Base-by-base conservation (phyloP, 345 rosid species). In the Arabidopsis arenosa region DNA sequence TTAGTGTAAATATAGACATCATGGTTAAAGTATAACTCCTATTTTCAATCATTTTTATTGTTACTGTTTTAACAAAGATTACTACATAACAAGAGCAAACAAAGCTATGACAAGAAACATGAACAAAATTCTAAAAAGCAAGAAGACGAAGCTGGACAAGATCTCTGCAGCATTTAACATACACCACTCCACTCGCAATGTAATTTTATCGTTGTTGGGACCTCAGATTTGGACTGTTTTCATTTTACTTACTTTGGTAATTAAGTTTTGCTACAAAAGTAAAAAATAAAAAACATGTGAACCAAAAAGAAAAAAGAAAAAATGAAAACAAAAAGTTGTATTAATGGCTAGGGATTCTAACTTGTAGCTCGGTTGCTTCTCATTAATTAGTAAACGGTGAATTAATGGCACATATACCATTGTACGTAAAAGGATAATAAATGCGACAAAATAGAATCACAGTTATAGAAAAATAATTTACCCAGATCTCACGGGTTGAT, bases 111-210 rank as follows among this genome's bases (percentile, higher is more conserved):
- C 60, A 57, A 75, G 60, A 39, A 75, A 68, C 68, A 68, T 68
- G 2, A 61, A 68, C 40, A 75, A 75, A 68, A 75, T 11, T 60
- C 63, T 69, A 54, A 76, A 76, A 44, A 44, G 70, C 32, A 76
- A 76, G 75, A 76, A 69, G 75, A 76, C 80, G 70, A 76, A 44
- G 63, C 40, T 49, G 68, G 58, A 49, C 79, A 75, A 75, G 54
- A 76, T 68, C 57, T 76, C 80, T 62, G 70, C 75, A 75, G 18
- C 69, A 68, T 32, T 52, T 60, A 60, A 67, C 79, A 75, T 40
- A 43, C 63, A 61, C 79, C 74, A 68, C 55, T 59, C 36, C 68
- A 60, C 63, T 49, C 36, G 18, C 30, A 14, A 48, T 52, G 8
- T 32, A 51, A 8, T 75, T 57, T 37, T 67, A 49, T 75, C 51